A percentile compares a stretch with the other conserved stretches of the same genome.
phyloP scores from a whole-genome alignment of 352 stramenopile species.

The Pythium rishiriense region DNA sequence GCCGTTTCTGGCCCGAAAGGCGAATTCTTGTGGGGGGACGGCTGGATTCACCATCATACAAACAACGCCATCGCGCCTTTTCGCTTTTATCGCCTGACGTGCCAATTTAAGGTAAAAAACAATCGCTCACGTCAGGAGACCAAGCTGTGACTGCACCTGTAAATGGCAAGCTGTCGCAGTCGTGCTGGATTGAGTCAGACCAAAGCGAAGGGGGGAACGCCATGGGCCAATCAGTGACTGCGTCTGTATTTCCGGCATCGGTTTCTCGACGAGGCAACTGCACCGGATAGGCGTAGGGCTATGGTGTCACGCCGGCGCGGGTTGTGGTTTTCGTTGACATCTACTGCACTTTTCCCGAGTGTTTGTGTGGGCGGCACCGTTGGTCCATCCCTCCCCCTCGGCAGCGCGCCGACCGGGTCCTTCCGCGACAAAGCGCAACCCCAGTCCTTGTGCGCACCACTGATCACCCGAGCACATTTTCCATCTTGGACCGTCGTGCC shows the following conservation, averaged over 20 bases:
- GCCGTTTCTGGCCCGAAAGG: neutral
- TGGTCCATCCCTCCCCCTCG: constrained; percentile 17
- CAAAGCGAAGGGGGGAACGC: constrained; percentile 22
- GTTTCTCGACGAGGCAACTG: constrained; percentile 30
- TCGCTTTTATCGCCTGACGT: constrained; percentile 4
- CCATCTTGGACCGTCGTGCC: constrained; percentile 14
- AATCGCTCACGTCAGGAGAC: neutral
- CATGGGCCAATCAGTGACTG: constrained; percentile 25
- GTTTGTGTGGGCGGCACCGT: constrained; percentile 17
- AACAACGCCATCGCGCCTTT: constrained; percentile 18
- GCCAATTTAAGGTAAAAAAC: constrained; percentile 8
- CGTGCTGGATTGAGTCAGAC: constrained; percentile 29
- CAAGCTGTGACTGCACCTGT: constrained; percentile 5
- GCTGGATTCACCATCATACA: constrained; percentile 4
- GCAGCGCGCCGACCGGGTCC: constrained; percentile 1
- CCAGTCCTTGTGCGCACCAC: constrained; percentile 24
- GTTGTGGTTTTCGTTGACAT: constrained; percentile 27
- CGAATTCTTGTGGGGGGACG: constrained; percentile 20
- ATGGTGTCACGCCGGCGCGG: constrained; percentile 12
- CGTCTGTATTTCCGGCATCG: constrained; percentile 21
- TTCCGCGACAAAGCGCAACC: constrained; percentile 20
- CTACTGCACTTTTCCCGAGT: constrained; percentile 14
- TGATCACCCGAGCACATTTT: constrained; percentile 29
- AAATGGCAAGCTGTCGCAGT: constrained; percentile 15
- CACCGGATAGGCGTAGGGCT: constrained; percentile 21